A percentile compares a stretch with the other conserved stretches of the same genome.
phyloP scores from a whole-genome alignment of 2,329 filamentous ascomycete species.

The Phyllosticta paracitricarpa region DNA sequence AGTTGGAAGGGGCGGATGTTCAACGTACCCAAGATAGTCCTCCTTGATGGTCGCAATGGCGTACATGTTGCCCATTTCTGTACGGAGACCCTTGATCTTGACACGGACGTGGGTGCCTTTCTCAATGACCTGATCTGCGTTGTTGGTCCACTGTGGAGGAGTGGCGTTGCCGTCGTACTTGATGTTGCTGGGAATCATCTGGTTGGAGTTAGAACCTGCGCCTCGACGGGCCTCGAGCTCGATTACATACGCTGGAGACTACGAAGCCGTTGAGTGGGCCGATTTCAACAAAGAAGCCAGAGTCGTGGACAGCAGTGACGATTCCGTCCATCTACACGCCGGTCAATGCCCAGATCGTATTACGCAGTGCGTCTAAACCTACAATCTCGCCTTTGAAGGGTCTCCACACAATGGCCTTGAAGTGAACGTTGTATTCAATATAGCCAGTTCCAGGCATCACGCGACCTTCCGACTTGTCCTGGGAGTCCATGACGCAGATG shows the following conservation, averaged over 20 bases:
- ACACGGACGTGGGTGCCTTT: constrained; percentile 86
- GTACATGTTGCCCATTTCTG: constrained; percentile 90
- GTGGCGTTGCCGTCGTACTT: constrained; percentile 94
- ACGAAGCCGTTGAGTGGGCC: constrained; percentile 72
- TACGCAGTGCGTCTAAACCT: constrained; percentile 30
- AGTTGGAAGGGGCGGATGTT: neutral
- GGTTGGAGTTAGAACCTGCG: constrained; percentile 7
- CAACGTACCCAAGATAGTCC: constrained; percentile 20
- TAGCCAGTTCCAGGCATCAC: constrained; percentile 86
- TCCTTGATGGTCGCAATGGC: constrained; percentile 96
- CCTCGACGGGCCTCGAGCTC: neutral
- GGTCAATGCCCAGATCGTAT: constrained; percentile 15
- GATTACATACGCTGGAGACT: constrained; percentile 61
- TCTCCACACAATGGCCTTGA: constrained; percentile 93
- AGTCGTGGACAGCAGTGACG: constrained; percentile 80
- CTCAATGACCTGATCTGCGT: constrained; percentile 87
- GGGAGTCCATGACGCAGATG: constrained; percentile 94
- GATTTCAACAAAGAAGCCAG: constrained; percentile 82
- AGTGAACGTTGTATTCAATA: constrained; percentile 89
- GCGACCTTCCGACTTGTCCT: constrained; percentile 86
- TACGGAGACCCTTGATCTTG: constrained; percentile 88
- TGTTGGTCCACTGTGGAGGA: constrained; percentile 93
- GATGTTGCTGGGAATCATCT: constrained; percentile 87
- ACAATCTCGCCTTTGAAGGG: constrained; percentile 98
- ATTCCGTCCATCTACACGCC: constrained; percentile 73